Percentiles rank a stretch among this genome's conserved stretches.
Evolutionary conservation across 768 basidiomycete species (phyloP).

Genomic region (Auriscalpium orientale): DNA sequence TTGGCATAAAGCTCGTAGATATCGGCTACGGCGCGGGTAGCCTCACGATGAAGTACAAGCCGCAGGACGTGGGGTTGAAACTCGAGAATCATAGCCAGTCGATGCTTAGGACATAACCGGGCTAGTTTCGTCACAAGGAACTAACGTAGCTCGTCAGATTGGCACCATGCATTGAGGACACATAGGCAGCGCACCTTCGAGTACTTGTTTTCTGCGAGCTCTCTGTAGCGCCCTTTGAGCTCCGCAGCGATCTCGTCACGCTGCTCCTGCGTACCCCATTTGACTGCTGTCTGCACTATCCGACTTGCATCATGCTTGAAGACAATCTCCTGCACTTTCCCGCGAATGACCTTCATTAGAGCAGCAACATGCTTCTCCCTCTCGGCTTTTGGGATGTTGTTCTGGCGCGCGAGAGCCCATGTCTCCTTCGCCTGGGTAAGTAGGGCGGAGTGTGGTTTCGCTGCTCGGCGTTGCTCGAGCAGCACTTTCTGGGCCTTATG

Average conservation of each 20-base stretch:
- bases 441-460: conserved; percentile 70
- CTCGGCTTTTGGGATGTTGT: conserved; percentile 60
- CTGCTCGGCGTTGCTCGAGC: conserved; percentile 61
- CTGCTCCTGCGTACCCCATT: conserved; percentile 67
- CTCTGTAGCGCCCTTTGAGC: conserved; percentile 72
- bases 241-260: conserved; percentile 77
- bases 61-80: conserved; percentile 71
- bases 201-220: conserved; percentile 80
- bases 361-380: conserved; percentile 67
- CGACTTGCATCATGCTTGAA: conserved; percentile 90
- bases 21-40: conserved; percentile 77
- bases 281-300: conserved; percentile 77
- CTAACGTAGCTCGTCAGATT: conserved; percentile 28
- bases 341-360: conserved; percentile 71
- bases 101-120: conserved; percentile 64
- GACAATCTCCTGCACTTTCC: conserved; percentile 78
- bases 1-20: conserved; percentile 85
- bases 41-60: conserved; percentile 79
- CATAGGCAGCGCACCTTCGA: conserved; percentile 55
- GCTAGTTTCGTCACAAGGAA: conserved; percentile 79
- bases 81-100: conserved; percentile 68
- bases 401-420: conserved; percentile 72
- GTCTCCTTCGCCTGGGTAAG: conserved; percentile 66
- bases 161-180: not conserved
- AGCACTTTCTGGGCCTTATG: conserved; percentile 65